Evolutionary conservation across 345 rosid genomes (phyloP).

Genomic region (Theobroma cacao): DNA sequence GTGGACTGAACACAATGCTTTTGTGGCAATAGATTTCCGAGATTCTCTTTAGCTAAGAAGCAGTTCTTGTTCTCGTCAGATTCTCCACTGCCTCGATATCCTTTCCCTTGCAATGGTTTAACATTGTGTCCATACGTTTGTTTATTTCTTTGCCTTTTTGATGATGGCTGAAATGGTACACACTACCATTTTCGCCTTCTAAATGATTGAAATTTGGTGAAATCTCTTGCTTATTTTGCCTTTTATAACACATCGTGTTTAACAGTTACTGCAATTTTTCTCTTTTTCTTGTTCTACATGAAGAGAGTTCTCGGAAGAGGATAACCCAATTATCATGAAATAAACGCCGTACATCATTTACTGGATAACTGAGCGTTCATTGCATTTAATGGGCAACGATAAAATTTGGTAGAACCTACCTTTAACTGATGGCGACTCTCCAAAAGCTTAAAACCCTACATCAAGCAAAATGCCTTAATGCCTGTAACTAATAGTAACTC

Average conservation of each 20-base stretch:
- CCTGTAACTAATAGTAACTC: neutral
- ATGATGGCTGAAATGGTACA: neutral
- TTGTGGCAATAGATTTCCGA: neutral
- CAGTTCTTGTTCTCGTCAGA: neutral
- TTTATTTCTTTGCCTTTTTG: neutral
- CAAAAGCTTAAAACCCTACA: neutral
- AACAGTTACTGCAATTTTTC: neutral
- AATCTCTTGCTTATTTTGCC: too few relatives aligned
- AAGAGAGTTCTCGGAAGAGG: neutral
- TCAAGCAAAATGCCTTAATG: neutral
- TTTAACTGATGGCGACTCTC: neutral
- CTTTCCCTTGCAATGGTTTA: neutral
- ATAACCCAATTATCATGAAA: neutral
- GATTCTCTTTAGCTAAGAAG: neutral
- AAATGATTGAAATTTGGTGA: neutral
- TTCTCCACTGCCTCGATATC: neutral
- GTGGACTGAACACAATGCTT: neutral
- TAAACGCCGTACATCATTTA: neutral
- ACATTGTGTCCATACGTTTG: neutral
- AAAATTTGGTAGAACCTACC: neutral
- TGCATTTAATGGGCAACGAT: neutral
- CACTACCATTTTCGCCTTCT: neutral
- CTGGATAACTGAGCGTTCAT: neutral
- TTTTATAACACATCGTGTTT: too few relatives aligned
- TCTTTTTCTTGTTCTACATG: neutral